Conservation (phyloP, 2,329 filamentous ascomycete species). For the Scytalidium lignicola region DNA sequence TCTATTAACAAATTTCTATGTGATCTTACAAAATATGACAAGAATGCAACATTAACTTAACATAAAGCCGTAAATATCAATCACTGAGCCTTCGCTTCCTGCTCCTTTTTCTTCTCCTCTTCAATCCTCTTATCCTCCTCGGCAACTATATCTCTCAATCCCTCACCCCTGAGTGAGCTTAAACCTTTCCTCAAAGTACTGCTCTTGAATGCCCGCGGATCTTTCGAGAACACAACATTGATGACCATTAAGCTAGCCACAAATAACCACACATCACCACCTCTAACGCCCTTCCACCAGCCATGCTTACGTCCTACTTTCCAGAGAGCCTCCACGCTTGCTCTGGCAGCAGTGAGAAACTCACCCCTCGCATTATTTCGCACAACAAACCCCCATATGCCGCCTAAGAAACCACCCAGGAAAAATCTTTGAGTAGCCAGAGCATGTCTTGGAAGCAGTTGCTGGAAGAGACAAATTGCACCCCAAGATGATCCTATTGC, state of each 20-base stretch:
- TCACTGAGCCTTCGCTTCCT: not conserved
- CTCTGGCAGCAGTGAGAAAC: conserved; percentile 73
- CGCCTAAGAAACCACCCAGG: conserved; percentile 78
- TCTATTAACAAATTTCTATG: too few species aligned
- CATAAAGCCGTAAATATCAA: not conserved
- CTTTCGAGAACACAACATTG: conserved; percentile 52
- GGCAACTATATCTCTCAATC: conserved; percentile 15
- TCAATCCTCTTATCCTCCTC: conserved; percentile 18
- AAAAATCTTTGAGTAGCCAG: conserved; percentile 85
- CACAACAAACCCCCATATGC: conserved; percentile 79
- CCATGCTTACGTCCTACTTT: conserved; percentile 89
- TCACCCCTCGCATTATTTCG: conserved; percentile 57
- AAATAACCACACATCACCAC: conserved; percentile 82
- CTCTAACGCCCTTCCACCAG: conserved; percentile 78
- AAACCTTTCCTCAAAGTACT: conserved; percentile 21
- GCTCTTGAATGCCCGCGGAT: conserved; percentile 20
- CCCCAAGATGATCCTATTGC: conserved; percentile 86
- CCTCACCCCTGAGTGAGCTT: conserved; percentile 24
- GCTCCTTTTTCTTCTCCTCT: conserved; percentile 8
- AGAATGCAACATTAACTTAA: too few species aligned
- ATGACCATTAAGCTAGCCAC: conserved; percentile 72
- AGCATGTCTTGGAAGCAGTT: conserved; percentile 66
- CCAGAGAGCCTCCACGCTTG: conserved; percentile 81
- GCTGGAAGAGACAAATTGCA: conserved; percentile 83
- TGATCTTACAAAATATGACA: too few species aligned